Evolutionary conservation across 2,329 filamentous ascomycete species (phyloP), one percentile per base, ranked within the genome.

Genomic region (Cladophialophora bantiana): DNA sequence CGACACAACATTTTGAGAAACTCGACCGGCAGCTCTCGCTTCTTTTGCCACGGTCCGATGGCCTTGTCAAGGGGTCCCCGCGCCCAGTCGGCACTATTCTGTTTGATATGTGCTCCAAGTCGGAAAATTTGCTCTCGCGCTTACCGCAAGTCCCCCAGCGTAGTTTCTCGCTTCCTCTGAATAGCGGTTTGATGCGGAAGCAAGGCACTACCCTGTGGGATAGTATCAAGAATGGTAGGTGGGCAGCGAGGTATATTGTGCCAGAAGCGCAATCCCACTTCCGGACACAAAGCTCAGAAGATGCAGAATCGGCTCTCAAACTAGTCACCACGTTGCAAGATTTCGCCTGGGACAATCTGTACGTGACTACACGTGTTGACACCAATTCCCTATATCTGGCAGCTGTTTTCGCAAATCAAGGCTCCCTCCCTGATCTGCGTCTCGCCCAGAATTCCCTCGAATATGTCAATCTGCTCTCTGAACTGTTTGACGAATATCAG

Each of bases 121-220:
- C 31, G 31, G n/a, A 59, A 31, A 42, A 31, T 15, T 20, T 59
- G 9, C 56, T 59, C 18, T 4, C 36, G 2, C 5, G 56, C 1
- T 38, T 59, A 9, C 56, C 56, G n/a, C 20, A 48, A n/a, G 56
- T 59, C 15, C 56, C 56, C 7, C 56, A 59, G 31, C 56, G 56
- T 34, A 59, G 56, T 40, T 59, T 59, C 56, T 59, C 36, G 18
- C 38, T 59, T 20, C 56, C 56, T 34, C 56, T 59, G 35, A 59
- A 59, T 31, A 42, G 18, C 38, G 38, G 56, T 1, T 31, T 34
- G 7, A 18, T 5, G 56, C 56, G 56, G 38, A 48, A 45, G 38
- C 20, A 42, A 59, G 56, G 56, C 10, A 31, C 56, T 31, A 59
- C 56, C 10, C 38, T 59, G 12, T 59, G 56, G 56, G 56, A 59